phyloP scores from a whole-genome alignment of 768 basidiomycete species.

The Suillus subalutaceus region DNA sequence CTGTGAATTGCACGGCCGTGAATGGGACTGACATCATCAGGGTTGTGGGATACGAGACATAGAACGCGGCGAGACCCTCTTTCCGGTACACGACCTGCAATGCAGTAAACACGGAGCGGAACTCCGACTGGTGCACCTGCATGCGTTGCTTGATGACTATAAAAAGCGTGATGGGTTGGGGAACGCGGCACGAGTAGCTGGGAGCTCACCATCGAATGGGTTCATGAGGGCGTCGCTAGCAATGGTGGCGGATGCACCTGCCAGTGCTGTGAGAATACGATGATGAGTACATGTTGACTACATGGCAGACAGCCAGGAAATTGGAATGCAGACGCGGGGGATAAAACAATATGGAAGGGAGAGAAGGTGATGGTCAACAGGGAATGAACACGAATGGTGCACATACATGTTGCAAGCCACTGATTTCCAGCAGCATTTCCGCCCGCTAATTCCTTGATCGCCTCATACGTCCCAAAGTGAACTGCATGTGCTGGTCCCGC shows the following conservation, averaged over 20 bases:
- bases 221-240: constrained; percentile 99
- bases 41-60: constrained; percentile 98
- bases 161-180: constrained; percentile 19
- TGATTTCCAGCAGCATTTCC: constrained; percentile 80
- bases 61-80: constrained; percentile 92
- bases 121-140: constrained; percentile 95
- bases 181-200: constrained; percentile 5
- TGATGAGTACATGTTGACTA: constrained; percentile 14
- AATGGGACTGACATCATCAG: constrained; percentile 96
- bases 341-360: constrained; percentile 10
- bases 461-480: constrained; percentile 96
- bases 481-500: constrained; percentile 98
- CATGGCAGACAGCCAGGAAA: background rate
- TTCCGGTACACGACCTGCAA: constrained; percentile 80
- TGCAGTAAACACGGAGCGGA: constrained; percentile 85
- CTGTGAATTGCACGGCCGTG: constrained; percentile 96
- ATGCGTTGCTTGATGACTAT: constrained; percentile 99
- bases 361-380: constrained; percentile 6
- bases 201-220: constrained; percentile 89
- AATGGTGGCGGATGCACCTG: constrained; percentile 93
- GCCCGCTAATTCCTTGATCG: constrained; percentile 90
- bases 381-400: constrained; percentile 8
- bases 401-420: constrained; percentile 87
- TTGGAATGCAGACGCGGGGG: background rate
- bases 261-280: constrained; percentile 61